phyloP scores from a whole-genome alignment of 2,329 filamentous ascomycete species.

The Monilinia fructigena region DNA sequence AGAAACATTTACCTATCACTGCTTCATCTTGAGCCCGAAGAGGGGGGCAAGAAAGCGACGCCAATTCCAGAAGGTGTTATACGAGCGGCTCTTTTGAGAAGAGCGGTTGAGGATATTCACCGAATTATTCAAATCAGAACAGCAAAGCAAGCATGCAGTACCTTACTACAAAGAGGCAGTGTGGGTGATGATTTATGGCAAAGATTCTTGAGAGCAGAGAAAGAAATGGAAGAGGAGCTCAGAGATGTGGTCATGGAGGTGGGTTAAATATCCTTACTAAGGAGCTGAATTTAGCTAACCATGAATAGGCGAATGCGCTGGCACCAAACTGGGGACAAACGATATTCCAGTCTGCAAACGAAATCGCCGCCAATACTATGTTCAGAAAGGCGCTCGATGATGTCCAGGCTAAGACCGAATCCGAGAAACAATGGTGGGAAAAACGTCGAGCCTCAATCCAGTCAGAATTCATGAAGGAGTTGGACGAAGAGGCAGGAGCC shows the following conservation, averaged over 20 bases:
- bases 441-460: slow-evolving; percentile 73
- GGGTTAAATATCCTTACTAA: slow-evolving; percentile 35
- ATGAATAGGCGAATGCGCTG: slow-evolving; percentile 79
- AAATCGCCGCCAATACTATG: slow-evolving; percentile 82
- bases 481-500: slow-evolving; percentile 60
- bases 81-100: slow-evolving; percentile 81
- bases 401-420: slow-evolving; percentile 66
- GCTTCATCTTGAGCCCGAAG: slow-evolving; percentile 69
- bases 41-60: slow-evolving; percentile 60
- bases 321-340: slow-evolving; percentile 84
- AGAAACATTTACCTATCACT: slow-evolving; percentile 94
- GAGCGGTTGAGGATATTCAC: slow-evolving; percentile 89
- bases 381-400: slow-evolving; percentile 74
- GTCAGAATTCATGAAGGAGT: slow-evolving; percentile 78
- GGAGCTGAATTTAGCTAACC: slow-evolving; percentile 29
- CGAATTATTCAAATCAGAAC: slow-evolving; percentile 85
- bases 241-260: slow-evolving; percentile 93
- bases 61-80: slow-evolving; percentile 75
- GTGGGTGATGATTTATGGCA: slow-evolving; percentile 97
- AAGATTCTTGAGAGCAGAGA: slow-evolving; percentile 85
- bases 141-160: slow-evolving; percentile 82
- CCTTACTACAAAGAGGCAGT: slow-evolving; percentile 81
- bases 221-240: slow-evolving; percentile 95
- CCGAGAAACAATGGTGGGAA: slow-evolving; percentile 92
- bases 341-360: slow-evolving; percentile 97